phyloP scores from a whole-genome alignment of 2,329 filamentous ascomycete genomes.

The Fusarium sp. region DNA sequence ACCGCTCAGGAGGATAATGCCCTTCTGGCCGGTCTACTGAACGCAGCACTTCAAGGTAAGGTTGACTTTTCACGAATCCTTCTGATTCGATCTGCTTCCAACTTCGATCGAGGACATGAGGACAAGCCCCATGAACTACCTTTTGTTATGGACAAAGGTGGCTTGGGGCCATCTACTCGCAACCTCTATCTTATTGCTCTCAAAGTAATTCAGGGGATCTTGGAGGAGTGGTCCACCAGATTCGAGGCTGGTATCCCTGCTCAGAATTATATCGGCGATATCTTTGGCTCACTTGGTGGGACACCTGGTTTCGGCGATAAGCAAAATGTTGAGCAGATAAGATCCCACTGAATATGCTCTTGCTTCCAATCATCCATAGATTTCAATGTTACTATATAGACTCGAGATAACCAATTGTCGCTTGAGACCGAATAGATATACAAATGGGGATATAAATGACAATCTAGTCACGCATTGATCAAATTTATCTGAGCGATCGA shows the following conservation, averaged over 20 bases:
- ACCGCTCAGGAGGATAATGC: slow-evolving; percentile 37
- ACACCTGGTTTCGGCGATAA: slow-evolving; percentile 23
- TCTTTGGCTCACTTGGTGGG: slow-evolving; percentile 32
- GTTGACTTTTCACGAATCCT: slow-evolving; percentile 27
- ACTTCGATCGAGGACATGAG: slow-evolving; percentile 31
- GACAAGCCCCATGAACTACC: slow-evolving; percentile 27
- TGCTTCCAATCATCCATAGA: neutral
- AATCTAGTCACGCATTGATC: no score
- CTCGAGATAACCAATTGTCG: no score
- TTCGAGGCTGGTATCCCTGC: slow-evolving; percentile 14
- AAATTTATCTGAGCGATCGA: no score
- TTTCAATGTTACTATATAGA: neutral
- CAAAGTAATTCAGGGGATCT: slow-evolving; percentile 17
- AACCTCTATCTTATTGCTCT: slow-evolving; percentile 28
- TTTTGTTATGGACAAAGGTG: slow-evolving; percentile 33
- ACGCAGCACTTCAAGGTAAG: slow-evolving; percentile 17
- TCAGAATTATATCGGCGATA: slow-evolving; percentile 27
- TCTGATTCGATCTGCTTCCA: slow-evolving; percentile 31
- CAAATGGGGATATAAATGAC: no score
- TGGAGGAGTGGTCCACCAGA: slow-evolving; percentile 13
- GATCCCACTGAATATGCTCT: neutral
- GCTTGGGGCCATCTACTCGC: slow-evolving; percentile 23
- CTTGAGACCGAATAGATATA: neutral
- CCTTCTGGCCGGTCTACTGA: slow-evolving; percentile 19
- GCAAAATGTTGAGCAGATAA: neutral